phyloP scores from a whole-genome alignment of 768 basidiomycete species.

The Pulveroboletus sp. region DNA sequence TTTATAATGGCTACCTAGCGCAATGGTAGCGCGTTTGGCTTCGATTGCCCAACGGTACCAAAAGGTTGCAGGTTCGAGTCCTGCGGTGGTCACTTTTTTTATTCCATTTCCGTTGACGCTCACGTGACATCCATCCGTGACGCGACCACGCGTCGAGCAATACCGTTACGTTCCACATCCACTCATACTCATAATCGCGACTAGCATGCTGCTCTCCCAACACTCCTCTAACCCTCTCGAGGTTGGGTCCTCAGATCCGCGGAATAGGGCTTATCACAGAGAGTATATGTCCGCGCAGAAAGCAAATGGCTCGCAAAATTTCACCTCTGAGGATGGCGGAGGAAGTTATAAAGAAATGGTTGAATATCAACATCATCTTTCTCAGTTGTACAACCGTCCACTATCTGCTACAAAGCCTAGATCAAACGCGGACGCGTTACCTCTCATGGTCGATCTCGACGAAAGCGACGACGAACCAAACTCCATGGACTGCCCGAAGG shows the following conservation, averaged over 20 bases:
- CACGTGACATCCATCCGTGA: constrained; percentile 28
- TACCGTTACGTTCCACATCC: neutral
- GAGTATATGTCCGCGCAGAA: constrained; percentile 36
- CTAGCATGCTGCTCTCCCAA: constrained; percentile 50
- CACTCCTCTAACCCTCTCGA: constrained; percentile 78
- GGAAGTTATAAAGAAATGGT: constrained; percentile 40
- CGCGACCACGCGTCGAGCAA: constrained; percentile 1
- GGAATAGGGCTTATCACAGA: constrained; percentile 45
- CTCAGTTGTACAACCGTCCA: constrained; percentile 37
- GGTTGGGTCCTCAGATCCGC: constrained; percentile 57
- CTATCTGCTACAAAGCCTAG: constrained; percentile 20
- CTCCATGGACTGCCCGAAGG: constrained; percentile 37
- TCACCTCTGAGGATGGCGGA: constrained; percentile 54
- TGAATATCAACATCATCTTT: constrained; percentile 51
- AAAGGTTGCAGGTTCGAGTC: constrained; percentile 97
- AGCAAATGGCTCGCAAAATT: constrained; percentile 27
- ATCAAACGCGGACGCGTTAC: constrained; percentile 22
- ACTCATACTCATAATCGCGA: constrained; percentile 4
- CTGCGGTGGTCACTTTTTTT: constrained; percentile 73
- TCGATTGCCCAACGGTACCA: constrained; percentile 77
- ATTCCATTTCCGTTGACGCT: constrained; percentile 5
- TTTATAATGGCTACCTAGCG: constrained; percentile 68
- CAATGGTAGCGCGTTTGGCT: constrained; percentile 97
- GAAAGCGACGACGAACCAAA: constrained; percentile 41
- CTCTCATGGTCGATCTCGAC: constrained; percentile 44